Percentiles rank a stretch among this genome's conserved stretches.
Evolutionary conservation across 176 grass and related monocot species (phyloP).

Genomic region (Cocos nucifera): DNA sequence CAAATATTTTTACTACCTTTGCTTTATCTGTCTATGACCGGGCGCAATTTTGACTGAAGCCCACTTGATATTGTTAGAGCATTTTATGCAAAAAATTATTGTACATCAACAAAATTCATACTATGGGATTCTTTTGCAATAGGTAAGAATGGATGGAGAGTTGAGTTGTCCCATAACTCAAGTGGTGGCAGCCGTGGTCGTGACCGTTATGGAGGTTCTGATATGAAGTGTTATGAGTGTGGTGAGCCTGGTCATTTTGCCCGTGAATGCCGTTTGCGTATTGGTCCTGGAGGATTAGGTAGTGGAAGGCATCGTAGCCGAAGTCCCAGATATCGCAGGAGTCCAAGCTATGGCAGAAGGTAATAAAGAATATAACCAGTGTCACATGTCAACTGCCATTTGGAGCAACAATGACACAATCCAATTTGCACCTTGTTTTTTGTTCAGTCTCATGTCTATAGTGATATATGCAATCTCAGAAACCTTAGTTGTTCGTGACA

Average conservation of each 20-base stretch:
- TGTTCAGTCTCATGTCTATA: too few species aligned
- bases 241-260: conserved; percentile 83
- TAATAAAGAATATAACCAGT: background rate
- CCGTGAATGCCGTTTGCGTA: conserved; percentile 63
- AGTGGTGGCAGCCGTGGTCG: conserved; percentile 32
- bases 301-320: conserved; percentile 65
- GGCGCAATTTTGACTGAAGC: too few species aligned
- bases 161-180: conserved; percentile 56
- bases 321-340: conserved; percentile 65
- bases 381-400: too few species aligned
- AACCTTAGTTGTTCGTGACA: too few species aligned
- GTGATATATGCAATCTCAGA: too few species aligned
- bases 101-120: background rate
- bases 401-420: too few species aligned
- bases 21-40: too few species aligned
- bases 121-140: conserved; percentile 4
- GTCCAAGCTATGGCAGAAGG: conserved; percentile 89
- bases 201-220: conserved; percentile 45
- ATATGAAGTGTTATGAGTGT: conserved; percentile 81
- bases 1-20: too few species aligned
- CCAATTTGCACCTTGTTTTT: too few species aligned
- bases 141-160: conserved; percentile 89
- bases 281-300: conserved; percentile 61
- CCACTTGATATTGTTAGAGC: too few species aligned
- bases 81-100: too few species aligned